phyloP scores from a whole-genome alignment of 75 land plant genomes.

The Pinus albicaulis region DNA sequence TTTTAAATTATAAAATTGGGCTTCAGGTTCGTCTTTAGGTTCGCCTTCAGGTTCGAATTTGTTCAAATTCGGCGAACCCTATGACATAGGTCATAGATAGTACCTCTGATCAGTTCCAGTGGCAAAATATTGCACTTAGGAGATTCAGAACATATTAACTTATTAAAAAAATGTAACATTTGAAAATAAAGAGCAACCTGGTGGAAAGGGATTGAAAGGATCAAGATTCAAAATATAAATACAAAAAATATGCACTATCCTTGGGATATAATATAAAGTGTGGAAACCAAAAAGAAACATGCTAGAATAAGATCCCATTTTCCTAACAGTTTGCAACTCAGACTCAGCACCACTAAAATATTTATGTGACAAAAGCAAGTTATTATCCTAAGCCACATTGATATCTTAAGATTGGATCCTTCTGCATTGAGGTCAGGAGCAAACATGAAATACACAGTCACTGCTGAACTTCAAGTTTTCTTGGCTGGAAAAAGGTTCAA shows the following conservation, averaged over 20 bases:
- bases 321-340: background rate
- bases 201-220: background rate
- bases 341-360: too few species aligned
- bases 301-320: background rate
- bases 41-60: too few species aligned
- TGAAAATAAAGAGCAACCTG: background rate
- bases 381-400: too few species aligned
- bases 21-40: too few species aligned
- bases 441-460: too few species aligned
- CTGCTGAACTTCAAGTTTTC: too few species aligned
- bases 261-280: background rate
- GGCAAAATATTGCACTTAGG: background rate
- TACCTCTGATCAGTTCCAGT: background rate
- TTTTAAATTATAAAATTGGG: too few species aligned
- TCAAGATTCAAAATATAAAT: background rate
- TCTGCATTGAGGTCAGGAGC: too few species aligned
- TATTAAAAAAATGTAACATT: background rate
- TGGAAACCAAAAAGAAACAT: background rate
- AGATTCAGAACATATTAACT: background rate
- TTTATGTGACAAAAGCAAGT: too few species aligned
- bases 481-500: too few species aligned
- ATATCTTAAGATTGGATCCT: too few species aligned
- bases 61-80: too few species aligned
- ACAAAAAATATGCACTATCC: background rate
- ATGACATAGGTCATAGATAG: background rate